Evolutionary conservation across 2,329 filamentous ascomycete species (phyloP), one percentile per base, ranked within the genome.

Genomic region (Curvularia spicifera): DNA sequence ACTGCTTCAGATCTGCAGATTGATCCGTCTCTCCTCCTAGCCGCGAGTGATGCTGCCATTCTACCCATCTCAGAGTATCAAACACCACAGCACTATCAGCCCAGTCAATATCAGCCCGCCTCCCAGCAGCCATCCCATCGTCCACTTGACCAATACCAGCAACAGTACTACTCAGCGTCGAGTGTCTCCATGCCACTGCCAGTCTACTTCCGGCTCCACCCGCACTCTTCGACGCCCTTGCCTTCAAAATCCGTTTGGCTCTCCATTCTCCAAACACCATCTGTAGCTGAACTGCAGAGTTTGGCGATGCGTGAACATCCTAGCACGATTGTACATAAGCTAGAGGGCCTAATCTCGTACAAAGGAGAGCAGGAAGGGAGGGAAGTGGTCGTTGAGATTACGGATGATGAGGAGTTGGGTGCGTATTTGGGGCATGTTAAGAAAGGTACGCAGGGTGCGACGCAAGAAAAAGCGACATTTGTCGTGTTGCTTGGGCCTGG

Each of bases 371-470:
- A 60, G 8, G 60, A 63, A 5, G 87, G 85, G 5, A 82, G 82
- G 49, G 89, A 91, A 69, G 80, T 90, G 44, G 80, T 80, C 15
- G 84, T 91, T 68, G 78, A 82, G 54, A 88, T 94, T 66, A 87
- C 88, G 53, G 83, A 87, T 40, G 89, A 93, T 66, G 85, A 87
- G 61, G 90, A 94, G 77, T 74, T 95, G 61, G 83, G 84, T 58
- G 88, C 88, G 0, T 94, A 93, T 76, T 75, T 95, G 64, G 81
- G 83, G 46, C 88, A 91, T 71, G 80, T 89, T 26, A 56, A 46
- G 39, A 60, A 51, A 12, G 54, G 42, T 1, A 56, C 42, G 2
- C 26, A 29, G 18, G 56, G 46, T 5, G 35, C 28, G 79, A 85
- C 63, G 81, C 83, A 78, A 37, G 76, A 80, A 70, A 86, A 86